Base-by-base conservation (phyloP, 257 asterid species). In the Solanum neorickii region DNA sequence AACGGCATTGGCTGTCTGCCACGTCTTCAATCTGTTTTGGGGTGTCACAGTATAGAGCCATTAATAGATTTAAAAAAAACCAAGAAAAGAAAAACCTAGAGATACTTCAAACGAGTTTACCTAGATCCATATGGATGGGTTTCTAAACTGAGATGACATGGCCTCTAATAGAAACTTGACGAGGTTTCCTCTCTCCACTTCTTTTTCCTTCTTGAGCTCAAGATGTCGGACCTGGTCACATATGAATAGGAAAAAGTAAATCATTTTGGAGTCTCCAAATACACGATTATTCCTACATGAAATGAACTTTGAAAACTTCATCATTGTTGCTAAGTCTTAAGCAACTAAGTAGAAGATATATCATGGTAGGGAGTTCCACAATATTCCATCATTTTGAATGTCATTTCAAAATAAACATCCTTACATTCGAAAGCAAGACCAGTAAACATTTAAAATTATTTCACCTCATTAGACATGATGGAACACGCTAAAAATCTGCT, bases 121-220 rank as follows among this genome's bases (percentile, higher is more conserved):
- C 91, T 93, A 97, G 90, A 83, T 95, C 99, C 99, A 97, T 76
- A 97, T 94, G 90, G 94, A 93, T 82, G 98, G 99, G 87, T 94
- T 95, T 93, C 96, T 93, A 84, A 95, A 97, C 75, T 95, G 98
- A 86, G 96, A 91, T 83, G 95, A 88, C 97, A 95, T 88, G 70
- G 97, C 99, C 89, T 94, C 96, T 35, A 88, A 91, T 69, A 97
- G 95, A 90, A 95, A 97, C 89, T 93, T 95, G 83, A 93, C 92
- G 80, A 97, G 95, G 88, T 83, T 84, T 88, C 90, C 96, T 90
- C 94, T 91, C 89, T 92, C 94, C 15, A 97, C 92, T 90, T 93
- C 98, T 88, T 94, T 97, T 78, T 91, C 99, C 93, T 90, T 97
- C 94, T 95, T 97, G 86, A 93, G 95, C 88, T 97, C 99, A 73